Evolutionary conservation across 495 filamentous ascomycete species (phyloP), one percentile per base, ranked within the genome.

Genomic region (Usnea hakonensis): DNA sequence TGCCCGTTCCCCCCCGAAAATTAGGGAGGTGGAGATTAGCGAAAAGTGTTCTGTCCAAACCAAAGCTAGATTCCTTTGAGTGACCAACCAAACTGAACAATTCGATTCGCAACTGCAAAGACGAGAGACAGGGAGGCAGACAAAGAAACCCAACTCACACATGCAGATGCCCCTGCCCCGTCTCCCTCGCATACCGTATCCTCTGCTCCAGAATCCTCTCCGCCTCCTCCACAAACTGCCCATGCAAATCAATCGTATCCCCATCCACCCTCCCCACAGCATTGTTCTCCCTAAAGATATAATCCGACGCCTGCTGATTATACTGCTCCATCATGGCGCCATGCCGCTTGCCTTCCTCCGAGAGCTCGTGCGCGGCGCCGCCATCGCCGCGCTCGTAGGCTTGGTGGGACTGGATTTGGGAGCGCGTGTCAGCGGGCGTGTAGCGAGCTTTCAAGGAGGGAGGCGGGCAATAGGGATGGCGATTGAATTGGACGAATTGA

Each of bases 231-330:
- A 95, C 94, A 71, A 86, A 96, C 70, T 93, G 87, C 1, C 94
- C 91, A 67, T 98, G 94, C 50, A 98, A 77, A 76, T 98, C 94
- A 65, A 98, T 96, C 5, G 88, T 90, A 68, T 97, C 91, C 30
- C 81, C 81, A 14, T 77, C 77, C 14, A 94, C 85, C 54, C 87
- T 81, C 16, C 79, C 86, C 5, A 72, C 64, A 8, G 87, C 82
- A 72, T 97, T 98, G 74, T 97, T 96, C 74, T 90, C 90, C 3
- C 89, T 83, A 80, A 97, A 97, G 65, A 97, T 97, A 73, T 82
- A 95, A 58, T 96, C 90, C 37, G 90, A 90, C 10, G 94, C 94
- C 73, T 95, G 88, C 63, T 79, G 81, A 78, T 96, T 96, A 72
- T 91, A 92, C 35, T 83, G 76, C 53, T 91, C 87, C 83, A 90